Base-by-base conservation (phyloP, 441 rosid species). In the California macrophylla region DNA sequence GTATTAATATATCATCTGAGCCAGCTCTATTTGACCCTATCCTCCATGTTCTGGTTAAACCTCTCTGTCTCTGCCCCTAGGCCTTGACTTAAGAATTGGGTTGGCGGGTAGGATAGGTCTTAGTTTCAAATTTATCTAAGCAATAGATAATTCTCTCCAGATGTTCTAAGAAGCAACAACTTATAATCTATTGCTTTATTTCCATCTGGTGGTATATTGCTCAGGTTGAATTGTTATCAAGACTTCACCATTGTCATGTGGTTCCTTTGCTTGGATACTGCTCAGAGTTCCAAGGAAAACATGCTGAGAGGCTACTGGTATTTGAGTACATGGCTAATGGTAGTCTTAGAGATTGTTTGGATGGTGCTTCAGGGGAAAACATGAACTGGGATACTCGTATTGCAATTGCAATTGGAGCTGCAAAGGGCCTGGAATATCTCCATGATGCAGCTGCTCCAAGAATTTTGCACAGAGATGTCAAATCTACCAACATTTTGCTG, bases 241-340 rank as follows among this genome's bases (percentile, higher is more conserved):
- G 94, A 77, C 90, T 93, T 63, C 89, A 93, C 79, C 98, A 93
- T 69, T 89, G 86, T 78, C 97, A 91, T 13, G 90, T 93, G 69
- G 98, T 93, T 71, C 97, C 96, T 2, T 80, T 93, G 75, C 76
- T 89, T 30, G 98, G 98, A 62, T 93, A 86, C 78, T 93, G 97
- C 78, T 88, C 82, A 4, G 93, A 89, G 73, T 87, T 77, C 79
- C 85, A 75, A 36, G 97, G 96, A 63, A 91, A 86, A 72, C 89
- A 81, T 42, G 87, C 85, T 34, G 87, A 89, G 81, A 85, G 90
- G 78, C 86, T 93, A 71, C 88, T 93, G 68, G 88, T 93, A 47
- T 93, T 91, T 73, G 97, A 93, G 69, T 88, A 84, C 78, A 78
- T 91, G 90, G 81, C 85, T 63, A 85, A 87, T 32, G 97, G 97